Evolutionary conservation across 169 alveolate species (phyloP).

Genomic region (Cryptosporidium tyzzeri): DNA sequence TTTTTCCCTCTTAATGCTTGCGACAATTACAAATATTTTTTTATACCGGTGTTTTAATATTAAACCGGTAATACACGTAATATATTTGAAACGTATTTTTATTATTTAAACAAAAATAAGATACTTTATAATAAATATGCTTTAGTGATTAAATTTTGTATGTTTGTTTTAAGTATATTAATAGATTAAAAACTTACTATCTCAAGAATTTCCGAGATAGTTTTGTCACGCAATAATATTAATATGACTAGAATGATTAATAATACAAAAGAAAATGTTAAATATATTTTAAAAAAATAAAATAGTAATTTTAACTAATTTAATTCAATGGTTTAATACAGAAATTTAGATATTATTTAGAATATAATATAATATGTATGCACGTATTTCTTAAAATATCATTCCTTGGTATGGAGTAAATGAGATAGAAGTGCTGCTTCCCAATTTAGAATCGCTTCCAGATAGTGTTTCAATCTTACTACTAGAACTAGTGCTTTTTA

Average conservation of each 20-base stretch:
- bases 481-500: neutral
- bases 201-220: neutral
- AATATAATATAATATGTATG: neutral
- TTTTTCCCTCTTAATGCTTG: neutral
- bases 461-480: neutral
- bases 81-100: too few species aligned
- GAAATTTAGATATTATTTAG: neutral
- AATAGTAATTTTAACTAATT: too few species aligned
- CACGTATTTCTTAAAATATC: slow-evolving; percentile 6
- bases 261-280: too few species aligned
- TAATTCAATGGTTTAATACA: neutral
- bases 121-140: too few species aligned
- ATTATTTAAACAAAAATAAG: too few species aligned
- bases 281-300: too few species aligned
- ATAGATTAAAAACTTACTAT: too few species aligned
- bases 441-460: slow-evolving; percentile 8
- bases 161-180: too few species aligned
- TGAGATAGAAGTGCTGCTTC: slow-evolving; percentile 43
- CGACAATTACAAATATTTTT: neutral
- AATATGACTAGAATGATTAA: too few species aligned
- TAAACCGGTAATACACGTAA: neutral
- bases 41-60: neutral
- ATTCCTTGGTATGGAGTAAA: slow-evolving; percentile 75
- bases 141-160: too few species aligned
- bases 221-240: too few species aligned